Conservation (phyloP, 441 rosid species). For the Jatropha podagrica region DNA sequence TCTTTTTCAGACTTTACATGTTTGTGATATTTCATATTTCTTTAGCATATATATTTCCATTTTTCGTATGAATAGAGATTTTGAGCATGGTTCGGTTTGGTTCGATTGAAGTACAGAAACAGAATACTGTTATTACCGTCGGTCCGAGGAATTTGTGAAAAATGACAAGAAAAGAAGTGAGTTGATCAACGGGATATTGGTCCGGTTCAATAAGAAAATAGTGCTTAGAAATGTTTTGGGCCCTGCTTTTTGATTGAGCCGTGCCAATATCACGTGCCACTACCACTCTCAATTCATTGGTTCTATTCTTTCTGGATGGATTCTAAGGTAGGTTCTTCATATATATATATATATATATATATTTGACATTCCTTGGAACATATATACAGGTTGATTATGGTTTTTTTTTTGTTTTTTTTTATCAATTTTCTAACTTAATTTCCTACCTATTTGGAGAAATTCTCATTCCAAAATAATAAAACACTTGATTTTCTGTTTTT, state of each 20-base stretch:
- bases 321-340: background rate
- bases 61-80: too few species aligned
- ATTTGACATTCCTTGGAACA: too few species aligned
- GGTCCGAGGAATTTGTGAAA: background rate
- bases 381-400: too few species aligned
- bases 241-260: slow-evolving; percentile 52
- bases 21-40: too few species aligned
- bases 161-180: background rate
- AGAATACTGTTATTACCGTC: background rate
- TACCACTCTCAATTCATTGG: background rate
- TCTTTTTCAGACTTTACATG: too few species aligned
- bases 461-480: too few species aligned
- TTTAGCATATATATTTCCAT: too few species aligned
- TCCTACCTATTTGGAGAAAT: too few species aligned
- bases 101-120: background rate
- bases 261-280: slow-evolving; percentile 56
- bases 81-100: background rate
- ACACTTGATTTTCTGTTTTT: too few species aligned
- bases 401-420: too few species aligned
- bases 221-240: slow-evolving; percentile 23
- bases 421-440: too few species aligned
- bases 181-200: slow-evolving; percentile 46
- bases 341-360: too few species aligned
- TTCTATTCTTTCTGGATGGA: background rate
- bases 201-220: slow-evolving; percentile 56